Conservation (phyloP, 306 rosid genomes). For the Dryas octopetala region DNA sequence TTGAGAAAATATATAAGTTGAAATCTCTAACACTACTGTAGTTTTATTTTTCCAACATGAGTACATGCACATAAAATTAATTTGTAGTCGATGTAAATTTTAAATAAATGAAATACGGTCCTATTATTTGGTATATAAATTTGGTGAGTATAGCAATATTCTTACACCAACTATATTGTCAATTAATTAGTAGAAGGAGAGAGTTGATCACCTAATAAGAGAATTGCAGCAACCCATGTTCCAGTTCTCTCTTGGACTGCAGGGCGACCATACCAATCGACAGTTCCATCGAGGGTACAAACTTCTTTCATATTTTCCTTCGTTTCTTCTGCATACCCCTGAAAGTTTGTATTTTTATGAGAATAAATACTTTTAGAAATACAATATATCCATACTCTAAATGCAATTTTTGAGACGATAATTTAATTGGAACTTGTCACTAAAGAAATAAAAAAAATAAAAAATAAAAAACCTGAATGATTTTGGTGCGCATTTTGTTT, state of each 20-base stretch:
- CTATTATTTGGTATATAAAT: no score
- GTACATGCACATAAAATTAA: no score
- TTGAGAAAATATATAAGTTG: no score
- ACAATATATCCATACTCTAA: background rate
- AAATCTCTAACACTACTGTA: no score
- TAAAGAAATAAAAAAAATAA: background rate
- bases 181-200: background rate
- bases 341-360: background rate
- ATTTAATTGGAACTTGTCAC: no score
- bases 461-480: no score
- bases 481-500: no score
- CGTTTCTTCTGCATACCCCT: conserved; percentile 31
- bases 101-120: no score
- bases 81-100: no score
- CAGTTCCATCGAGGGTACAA: conserved; percentile 54
- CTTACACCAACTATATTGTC: background rate
- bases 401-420: background rate
- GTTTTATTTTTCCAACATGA: no score
- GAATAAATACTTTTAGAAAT: background rate
- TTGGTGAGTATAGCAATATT: no score
- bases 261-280: conserved; percentile 57
- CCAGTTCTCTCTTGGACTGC: conserved; percentile 57
- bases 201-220: conserved; percentile 50
- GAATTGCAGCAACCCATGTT: conserved; percentile 53
- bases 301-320: conserved; percentile 25